Conservation (phyloP, 2,329 filamentous ascomycete species). For the Microdochium bolleyi region DNA sequence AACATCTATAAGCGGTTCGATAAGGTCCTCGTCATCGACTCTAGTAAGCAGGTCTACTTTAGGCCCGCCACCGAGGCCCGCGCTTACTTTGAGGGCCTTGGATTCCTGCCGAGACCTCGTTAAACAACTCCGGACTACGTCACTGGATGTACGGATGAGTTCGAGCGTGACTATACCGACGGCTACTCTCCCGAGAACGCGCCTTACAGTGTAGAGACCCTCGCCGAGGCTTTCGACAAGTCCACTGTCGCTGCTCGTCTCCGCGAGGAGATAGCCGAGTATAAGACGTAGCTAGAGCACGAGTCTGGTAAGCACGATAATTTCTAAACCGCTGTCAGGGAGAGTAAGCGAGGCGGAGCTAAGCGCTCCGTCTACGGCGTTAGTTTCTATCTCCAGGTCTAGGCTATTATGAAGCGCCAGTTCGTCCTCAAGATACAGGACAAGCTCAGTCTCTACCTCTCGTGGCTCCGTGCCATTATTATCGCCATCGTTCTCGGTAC, state of each 20-base stretch:
- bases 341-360: constrained; percentile 71
- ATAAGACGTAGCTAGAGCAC: constrained; percentile 54
- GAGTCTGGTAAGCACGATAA: constrained; percentile 65
- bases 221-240: constrained; percentile 62
- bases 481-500: constrained; percentile 75
- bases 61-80: constrained; percentile 61
- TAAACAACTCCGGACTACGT: constrained; percentile 79
- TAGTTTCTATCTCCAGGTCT: constrained; percentile 75
- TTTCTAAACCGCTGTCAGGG: constrained; percentile 66
- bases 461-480: constrained; percentile 60
- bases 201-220: constrained; percentile 57
- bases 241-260: constrained; percentile 52
- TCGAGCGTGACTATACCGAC: constrained; percentile 67
- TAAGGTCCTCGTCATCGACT: constrained; percentile 76
- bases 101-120: constrained; percentile 65
- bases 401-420: constrained; percentile 76
- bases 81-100: constrained; percentile 68
- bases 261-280: constrained; percentile 58
- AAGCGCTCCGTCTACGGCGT: constrained; percentile 75
- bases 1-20: constrained; percentile 75
- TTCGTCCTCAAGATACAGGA: constrained; percentile 84
- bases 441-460: constrained; percentile 65
- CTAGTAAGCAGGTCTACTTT: constrained; percentile 69
- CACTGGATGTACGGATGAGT: constrained; percentile 77
- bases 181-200: constrained; percentile 59